Base-by-base conservation (phyloP, 2,329 filamentous ascomycete genomes). In the Talaromyces sp. region DNA sequence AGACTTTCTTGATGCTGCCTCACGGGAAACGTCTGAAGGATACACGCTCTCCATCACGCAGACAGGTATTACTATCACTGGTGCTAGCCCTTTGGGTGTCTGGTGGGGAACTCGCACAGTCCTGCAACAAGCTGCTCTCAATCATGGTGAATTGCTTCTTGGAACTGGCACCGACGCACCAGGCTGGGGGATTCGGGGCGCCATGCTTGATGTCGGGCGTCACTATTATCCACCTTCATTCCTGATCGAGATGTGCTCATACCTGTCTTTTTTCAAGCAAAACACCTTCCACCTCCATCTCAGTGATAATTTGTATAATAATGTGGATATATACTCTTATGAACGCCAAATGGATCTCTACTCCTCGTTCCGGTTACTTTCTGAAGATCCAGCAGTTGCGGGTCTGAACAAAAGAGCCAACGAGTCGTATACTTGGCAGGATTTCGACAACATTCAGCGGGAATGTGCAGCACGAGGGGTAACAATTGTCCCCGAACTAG, bases 251-350 rank as follows among this genome's bases (percentile, higher is more conserved):
- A 75, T 86, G 70, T 86, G 84, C 72, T 77, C 81, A 3, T 86
- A 85, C 70, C 79, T 85, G 68, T 85, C 83, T 57, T 86, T 83
- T 71, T 86, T 84, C 75, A 86, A 86, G 69, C 83, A 86, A 66
- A 86, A 86, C 68, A 79, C 78, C 0, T 82, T 86, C 63, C 84
- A 86, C 56, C 63, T 86, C 3, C 84, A 86, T 69, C 75, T 86
- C 2, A 84, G 81, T 66, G 84, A 86, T 68, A 85, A 85, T 67
- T 73, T 84, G 3, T 81, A 81, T 70, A 78, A 82, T 62, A 83
- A 83, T 63, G 74, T 78, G 3, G 70, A 78, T 14, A 27, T 63
- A 14, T 85, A 85, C 66, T 77, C 77, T 1, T 71, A 72, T 16
- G 78, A 84, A 60, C 76, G 75, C 3, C 80, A 78, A 5, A 70